Percentiles rank a stretch among this genome's conserved stretches.
phyloP scores from a whole-genome alignment of 768 basidiomycete species.

The Mrakia blollopis region DNA sequence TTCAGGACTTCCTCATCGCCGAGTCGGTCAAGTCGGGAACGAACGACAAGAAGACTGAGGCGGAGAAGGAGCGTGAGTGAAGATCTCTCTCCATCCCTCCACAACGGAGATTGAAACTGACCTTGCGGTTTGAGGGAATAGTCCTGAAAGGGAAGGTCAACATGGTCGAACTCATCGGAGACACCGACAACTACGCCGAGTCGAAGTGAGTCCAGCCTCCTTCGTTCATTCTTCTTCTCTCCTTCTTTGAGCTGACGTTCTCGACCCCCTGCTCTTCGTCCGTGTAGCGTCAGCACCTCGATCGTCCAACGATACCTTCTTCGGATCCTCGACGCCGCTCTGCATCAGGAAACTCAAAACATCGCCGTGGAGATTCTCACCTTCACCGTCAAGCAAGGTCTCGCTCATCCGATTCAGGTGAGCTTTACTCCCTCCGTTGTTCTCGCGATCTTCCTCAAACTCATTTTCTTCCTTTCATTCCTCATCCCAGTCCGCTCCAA shows the following conservation, averaged over 20 bases:
- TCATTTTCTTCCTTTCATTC: background rate
- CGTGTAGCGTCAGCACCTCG: slow-evolving; percentile 77
- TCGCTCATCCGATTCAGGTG: slow-evolving; percentile 89
- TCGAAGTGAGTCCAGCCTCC: slow-evolving; percentile 66
- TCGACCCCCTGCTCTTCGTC: background rate
- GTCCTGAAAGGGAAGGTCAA: slow-evolving; percentile 51
- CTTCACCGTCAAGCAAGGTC: slow-evolving; percentile 89
- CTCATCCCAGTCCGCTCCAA: slow-evolving; percentile 67
- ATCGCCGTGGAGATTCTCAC: slow-evolving; percentile 84
- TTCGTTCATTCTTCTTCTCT: background rate
- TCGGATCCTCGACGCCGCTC: slow-evolving; percentile 72
- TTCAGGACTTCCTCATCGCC: slow-evolving; percentile 84
- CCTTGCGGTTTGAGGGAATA: background rate
- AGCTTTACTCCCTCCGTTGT: background rate
- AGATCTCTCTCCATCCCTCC: background rate
- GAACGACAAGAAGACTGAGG: slow-evolving; percentile 16
- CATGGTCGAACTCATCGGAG: slow-evolving; percentile 91
- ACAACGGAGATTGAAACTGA: background rate
- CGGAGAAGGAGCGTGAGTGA: background rate
- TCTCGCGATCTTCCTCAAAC: slow-evolving; percentile 15
- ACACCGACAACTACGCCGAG: slow-evolving; percentile 91
- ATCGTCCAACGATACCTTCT: slow-evolving; percentile 87
- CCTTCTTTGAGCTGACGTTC: background rate
- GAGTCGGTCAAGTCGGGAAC: slow-evolving; percentile 50
- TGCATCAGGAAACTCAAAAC: slow-evolving; percentile 66